Evolutionary conservation across 1,284 basidiomycete genomes (phyloP), one percentile per base, ranked within the genome.

Genomic region (Volvariella surrecta): DNA sequence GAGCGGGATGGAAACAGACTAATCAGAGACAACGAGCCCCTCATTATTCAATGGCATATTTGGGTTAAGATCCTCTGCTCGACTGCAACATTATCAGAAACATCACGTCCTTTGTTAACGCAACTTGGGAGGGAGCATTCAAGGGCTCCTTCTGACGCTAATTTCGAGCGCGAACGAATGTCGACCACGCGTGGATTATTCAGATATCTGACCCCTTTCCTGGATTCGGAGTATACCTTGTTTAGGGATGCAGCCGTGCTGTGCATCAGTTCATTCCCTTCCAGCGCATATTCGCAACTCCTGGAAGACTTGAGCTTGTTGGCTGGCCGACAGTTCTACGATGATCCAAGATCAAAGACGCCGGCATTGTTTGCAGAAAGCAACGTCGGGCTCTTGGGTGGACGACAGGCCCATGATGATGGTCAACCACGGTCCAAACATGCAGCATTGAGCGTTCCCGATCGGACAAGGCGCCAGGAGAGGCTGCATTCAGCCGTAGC

Each of bases 401-500:
- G 75, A 20, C 72, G 84, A 13, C 82, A 87, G 45, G 62, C 82
- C 34, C 71, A 76, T 48, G 82, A 86, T 34, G 84, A 87, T 44
- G 62, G 71, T 20, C 24, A 28, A 11, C 24, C 24, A 28, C 63
- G 73, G 47, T 59, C 67, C 28, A 82, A 76, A 59, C 54, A 61
- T 19, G 56, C 20, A 58, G 58, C 16, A 54, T 61, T 2, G 53
- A 64, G 8, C 60, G 72, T 61, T 4, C 58, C 67, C 13, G 75
- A 78, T 21, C 75, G 84, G 3, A 76, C 71, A 41, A 76, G 85
- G 37, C 72, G 83, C 38, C 86, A 91, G 52, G 87, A 88, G 50
- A 79, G 88, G 11, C 71, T 95, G 32, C 88, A 89, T 62, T 89
- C 89, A 1, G 86, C 90, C 10, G 81, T 95, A n/a, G 89, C 88